Conservation (phyloP, 176 grass and related monocot genomes). For the Musa acuminata region DNA sequence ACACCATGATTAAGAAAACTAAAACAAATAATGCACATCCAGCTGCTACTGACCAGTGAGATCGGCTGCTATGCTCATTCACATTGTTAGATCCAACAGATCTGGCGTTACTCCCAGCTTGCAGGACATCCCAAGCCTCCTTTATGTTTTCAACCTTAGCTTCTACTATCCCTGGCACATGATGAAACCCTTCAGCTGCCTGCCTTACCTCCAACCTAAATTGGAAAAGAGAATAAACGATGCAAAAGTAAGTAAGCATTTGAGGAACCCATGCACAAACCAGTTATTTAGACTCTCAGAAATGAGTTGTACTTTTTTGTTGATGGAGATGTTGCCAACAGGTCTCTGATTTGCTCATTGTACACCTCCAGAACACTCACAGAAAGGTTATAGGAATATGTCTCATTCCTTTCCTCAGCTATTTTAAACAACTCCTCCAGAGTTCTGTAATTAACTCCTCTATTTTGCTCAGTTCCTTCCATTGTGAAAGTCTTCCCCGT, state of each 20-base stretch:
- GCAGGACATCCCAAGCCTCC: conserved; percentile 75
- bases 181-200: conserved; percentile 63
- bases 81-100: conserved; percentile 96
- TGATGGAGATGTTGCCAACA: conserved; percentile 52
- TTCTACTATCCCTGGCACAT: conserved; percentile 83
- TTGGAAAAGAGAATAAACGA: not conserved
- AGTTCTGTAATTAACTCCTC: conserved; percentile 96
- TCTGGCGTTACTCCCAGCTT: conserved; percentile 78
- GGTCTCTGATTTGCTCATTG: conserved; percentile 89
- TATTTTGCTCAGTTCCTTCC: conserved; percentile 76
- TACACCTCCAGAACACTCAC: conserved; percentile 96
- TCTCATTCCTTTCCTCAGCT: conserved; percentile 83
- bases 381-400: conserved; percentile 57
- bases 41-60: conserved; percentile 64
- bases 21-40: conserved; percentile 10
- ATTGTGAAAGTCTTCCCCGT: conserved; percentile 98
- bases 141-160: conserved; percentile 68
- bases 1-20: not conserved
- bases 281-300: not conserved
- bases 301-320: conserved; percentile 58
- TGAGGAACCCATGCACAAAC: conserved; percentile 7
- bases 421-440: conserved; percentile 78
- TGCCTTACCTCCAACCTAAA: conserved; percentile 88
- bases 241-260: not conserved
- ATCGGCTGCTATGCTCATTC: conserved; percentile 95